Conservation (phyloP, 257 asterid genomes). For the Scutellaria baicalensis region DNA sequence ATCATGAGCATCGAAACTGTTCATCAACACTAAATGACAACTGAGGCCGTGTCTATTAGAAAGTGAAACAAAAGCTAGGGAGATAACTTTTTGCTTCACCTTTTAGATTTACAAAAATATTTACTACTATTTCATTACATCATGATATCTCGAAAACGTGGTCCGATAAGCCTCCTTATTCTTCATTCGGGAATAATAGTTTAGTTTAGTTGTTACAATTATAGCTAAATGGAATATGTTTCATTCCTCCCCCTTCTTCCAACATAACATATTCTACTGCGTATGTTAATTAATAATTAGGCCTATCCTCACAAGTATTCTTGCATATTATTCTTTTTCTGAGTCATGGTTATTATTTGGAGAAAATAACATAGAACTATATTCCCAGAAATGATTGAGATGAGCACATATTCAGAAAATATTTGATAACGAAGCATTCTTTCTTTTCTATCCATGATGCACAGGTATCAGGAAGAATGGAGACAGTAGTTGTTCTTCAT, state of each 20-base stretch:
- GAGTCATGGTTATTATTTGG: neutral
- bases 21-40: neutral
- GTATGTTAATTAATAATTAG: neutral
- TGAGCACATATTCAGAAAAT: constrained; percentile 14
- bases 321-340: constrained; percentile 2
- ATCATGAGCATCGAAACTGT: neutral
- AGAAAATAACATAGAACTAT: neutral
- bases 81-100: neutral
- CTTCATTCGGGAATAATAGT: neutral
- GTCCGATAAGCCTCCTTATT: neutral
- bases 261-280: neutral
- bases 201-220: constrained; percentile 9
- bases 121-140: neutral
- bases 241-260: constrained; percentile 1
- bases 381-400: constrained; percentile 7
- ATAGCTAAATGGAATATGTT: constrained; percentile 24
- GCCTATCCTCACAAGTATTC: constrained; percentile 8
- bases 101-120: neutral
- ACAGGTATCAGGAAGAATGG: neutral
- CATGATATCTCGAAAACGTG: neutral
- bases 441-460: neutral
- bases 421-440: neutral
- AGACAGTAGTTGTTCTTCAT: neutral
- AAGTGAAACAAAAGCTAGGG: neutral
- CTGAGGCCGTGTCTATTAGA: neutral